Base-by-base conservation (phyloP, 768 basidiomycete genomes). In the Psilocybe cubensis region DNA sequence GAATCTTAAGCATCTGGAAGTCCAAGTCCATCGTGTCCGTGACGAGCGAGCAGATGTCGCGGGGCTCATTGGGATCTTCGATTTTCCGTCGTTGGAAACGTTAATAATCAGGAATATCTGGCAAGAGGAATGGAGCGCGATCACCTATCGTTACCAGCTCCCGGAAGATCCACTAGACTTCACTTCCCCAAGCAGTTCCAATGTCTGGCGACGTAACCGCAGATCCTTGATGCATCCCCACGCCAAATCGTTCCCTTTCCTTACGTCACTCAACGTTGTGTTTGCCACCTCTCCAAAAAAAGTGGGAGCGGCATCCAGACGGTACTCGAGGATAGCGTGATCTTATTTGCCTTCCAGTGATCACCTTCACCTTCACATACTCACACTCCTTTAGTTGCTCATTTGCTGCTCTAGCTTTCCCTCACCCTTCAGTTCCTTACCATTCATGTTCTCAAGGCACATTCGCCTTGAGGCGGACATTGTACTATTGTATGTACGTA, bases 11-110 rank as follows among this genome's bases (percentile, higher is more conserved):
- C 56, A 63, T 46, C 56, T 69, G 11, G 64, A 66, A 25, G 59
- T 69, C 12, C 57, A 64, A n/a, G 61, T 60, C 0, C 61, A 64
- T 42, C 62, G 63, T 7, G 33, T 64, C 17, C 62, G 66, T 4
- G 54, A 62, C 1, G 64, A 57, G 25, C 18, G 51, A 1, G 64
- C 58, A 18, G 63, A 67, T 28, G 61, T 69, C 1, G 63, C 52
- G 6, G 53, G 59, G n/a, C 52, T 69, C 4, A 43, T 69, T 11
- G 59, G 52, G 11, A 44, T 67, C 2, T 69, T 69, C 25, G 49
- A 42, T 14, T 47, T 63, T 42, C 64, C 66, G 1, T 25, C 45
- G 8, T 38, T 69, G 27, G 60, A 65, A 25, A 55, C 53, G 11
- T 44, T 69, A 9, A 42, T 51, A 3, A 47, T 69, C 23, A 62